Evolutionary conservation across 345 rosid species (phyloP), one percentile per base, ranked within the genome.

Genomic region (Reutealis trisperma): DNA sequence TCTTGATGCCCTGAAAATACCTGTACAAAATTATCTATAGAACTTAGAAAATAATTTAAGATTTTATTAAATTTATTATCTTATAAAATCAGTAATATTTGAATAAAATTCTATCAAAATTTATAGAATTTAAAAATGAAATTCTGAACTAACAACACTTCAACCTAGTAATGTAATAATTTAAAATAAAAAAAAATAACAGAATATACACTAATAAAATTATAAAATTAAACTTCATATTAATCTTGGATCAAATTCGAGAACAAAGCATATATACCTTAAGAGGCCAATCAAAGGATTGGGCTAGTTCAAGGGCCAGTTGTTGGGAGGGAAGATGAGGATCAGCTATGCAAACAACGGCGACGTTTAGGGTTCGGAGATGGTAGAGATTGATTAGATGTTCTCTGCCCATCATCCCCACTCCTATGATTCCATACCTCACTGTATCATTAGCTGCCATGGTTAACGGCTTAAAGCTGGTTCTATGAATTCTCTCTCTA

Each of bases 321-420:
- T 83, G 82, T 63, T 88, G 99, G 22, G 99, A 95, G 30, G 90
- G 90, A 41, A 80, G 66, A 75, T 95, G 92, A 77, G 98, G 99
- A 82, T 95, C 97, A 22, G 99, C 96, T 63, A 95, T 78, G 77
- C 85, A 86, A 27, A 89, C 96, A 69, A 92, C 93, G 55, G 78
- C 80, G 14, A 86, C 93, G 72, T 92, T 91, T 82, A 92, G 85
- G 74, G 70, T 67, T 32, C 88, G 82, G 13, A 95, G 96, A 84
- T 95, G 97, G 86, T 90, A 85, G 49, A 95, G 90, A 82, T 95
- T 95, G 74, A 90, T 85, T 76, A 95, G 90, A 78, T 93, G 98
- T 69, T 95, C 98, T 83, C 99, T 90, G 66, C 99, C 99, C 99
- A 95, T 93, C 97, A 95, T 92, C 65, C 99, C 99, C 42, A 90